Base-by-base conservation (phyloP, 2,329 filamentous ascomycete genomes). In the Neonectria magnoliae region DNA sequence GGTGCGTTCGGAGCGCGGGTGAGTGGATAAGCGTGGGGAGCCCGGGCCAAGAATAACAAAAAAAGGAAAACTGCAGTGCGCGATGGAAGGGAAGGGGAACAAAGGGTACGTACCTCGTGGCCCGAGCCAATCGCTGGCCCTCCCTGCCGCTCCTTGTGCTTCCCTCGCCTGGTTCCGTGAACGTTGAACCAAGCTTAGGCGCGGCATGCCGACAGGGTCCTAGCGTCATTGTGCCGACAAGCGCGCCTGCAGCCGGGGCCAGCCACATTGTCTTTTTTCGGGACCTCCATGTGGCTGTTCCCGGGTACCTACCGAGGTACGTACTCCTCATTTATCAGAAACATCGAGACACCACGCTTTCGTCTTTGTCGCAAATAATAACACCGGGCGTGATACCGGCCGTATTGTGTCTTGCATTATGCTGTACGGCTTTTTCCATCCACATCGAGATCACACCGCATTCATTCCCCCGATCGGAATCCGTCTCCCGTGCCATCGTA, bases 121-220 rank as follows among this genome's bases (percentile, higher is more conserved):
- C n/a, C 18, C 36, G 48, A 9, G 42, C 42, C 25, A 50, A 56
- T 42, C 66, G 63, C 65, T 60, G 60, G 59, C 44, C 50, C 25
- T 55, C 56, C 61, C 61, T 64, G 61, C 60, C 56, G 55, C 5
- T 38, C 42, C 60, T 58, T 66, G 60, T 66, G 65, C 69, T 58
- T 52, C 44, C 44, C 53, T 62, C 65, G 56, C 67, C 63, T 68
- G 50, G 54, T 65, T 71, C 68, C 62, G 71, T 62, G 71, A 63
- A 74, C 72, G 72, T 74, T 74, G 72, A 74, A 73, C 72, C 71
- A 74, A 74, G 69, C 72, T 74, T 74, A 74, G 72, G 53, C 72
- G 72, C 72, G 72, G 68, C 64, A 73, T 73, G 56, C 69, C 64
- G 71, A 71, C 72, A 73, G 66, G 72, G 72, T 66, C 73, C 65